Percentiles rank a stretch among this genome's conserved stretches.
Conservation (phyloP, 495 filamentous ascomycete genomes). For the Thozetella sp. region DNA sequence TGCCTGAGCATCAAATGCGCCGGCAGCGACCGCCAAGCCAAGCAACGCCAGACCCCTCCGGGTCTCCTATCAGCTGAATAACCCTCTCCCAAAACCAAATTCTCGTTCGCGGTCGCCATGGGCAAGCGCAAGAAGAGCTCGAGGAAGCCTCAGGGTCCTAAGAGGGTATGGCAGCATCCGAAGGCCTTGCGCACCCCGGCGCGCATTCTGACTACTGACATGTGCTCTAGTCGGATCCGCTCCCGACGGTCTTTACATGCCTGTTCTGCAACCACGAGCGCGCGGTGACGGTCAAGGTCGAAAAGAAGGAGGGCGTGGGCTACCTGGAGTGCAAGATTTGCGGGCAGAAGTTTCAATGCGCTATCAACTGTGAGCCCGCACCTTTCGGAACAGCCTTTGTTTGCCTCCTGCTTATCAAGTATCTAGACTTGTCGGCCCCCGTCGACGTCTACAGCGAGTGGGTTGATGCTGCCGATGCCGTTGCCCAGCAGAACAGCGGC, state of each 20-base stretch:
- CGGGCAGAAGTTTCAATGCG: constrained; percentile 88
- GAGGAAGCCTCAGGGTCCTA: constrained; percentile 78
- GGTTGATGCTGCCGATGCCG: constrained; percentile 84
- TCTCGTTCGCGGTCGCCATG: constrained; percentile 26
- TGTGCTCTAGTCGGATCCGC: constrained; percentile 70
- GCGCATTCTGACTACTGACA: constrained; percentile 2
- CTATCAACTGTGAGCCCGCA: constrained; percentile 82
- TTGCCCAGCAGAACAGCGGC: constrained; percentile 37
- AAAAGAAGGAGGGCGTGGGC: constrained; percentile 88
- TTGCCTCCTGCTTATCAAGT: not conserved
- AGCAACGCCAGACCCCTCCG: not conserved
- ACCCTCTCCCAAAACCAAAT: not conserved
- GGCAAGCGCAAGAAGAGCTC: constrained; percentile 97
- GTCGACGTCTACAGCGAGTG: constrained; percentile 98
- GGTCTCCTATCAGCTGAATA: not conserved
- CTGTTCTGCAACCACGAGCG: constrained; percentile 98
- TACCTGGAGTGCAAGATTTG: constrained; percentile 88
- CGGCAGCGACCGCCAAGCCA: too few relatives aligned
- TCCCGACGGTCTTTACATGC: constrained; percentile 90
- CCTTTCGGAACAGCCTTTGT: not conserved
- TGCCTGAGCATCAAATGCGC: too few relatives aligned
- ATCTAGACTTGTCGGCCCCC: constrained; percentile 76
- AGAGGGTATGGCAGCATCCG: constrained; percentile 62
- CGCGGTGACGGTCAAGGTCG: constrained; percentile 82
- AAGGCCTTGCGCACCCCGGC: not conserved